Evolutionary conservation across 2,329 filamentous ascomycete genomes (phyloP).

Genomic region (Alternaria metachromatica): DNA sequence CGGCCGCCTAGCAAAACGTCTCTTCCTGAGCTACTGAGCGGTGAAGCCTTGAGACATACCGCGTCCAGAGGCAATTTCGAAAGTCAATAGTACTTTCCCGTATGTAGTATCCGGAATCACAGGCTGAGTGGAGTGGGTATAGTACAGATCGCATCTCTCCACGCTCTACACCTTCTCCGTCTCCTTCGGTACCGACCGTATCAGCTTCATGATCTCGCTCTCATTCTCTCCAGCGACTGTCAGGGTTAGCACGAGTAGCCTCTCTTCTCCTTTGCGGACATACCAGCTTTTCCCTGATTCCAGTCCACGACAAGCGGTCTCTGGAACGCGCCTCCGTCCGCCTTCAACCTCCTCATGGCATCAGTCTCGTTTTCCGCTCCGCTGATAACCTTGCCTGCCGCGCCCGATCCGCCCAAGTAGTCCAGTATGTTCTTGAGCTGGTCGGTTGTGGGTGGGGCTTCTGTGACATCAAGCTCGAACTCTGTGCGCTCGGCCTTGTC

Average conservation of each 20-base stretch:
- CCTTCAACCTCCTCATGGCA: conserved; percentile 79
- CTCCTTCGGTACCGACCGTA: conserved; percentile 65
- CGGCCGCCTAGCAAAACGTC: conserved; percentile 16
- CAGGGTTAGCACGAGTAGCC: conserved; percentile 11
- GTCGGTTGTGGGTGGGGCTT: conserved; percentile 78
- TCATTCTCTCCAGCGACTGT: conserved; percentile 75
- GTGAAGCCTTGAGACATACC: neutral
- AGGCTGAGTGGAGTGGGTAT: conserved; percentile 2
- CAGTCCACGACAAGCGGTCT: conserved; percentile 91
- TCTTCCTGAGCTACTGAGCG: conserved; percentile 5
- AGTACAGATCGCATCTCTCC: conserved; percentile 8
- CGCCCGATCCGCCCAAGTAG: conserved; percentile 69
- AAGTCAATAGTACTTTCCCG: neutral
- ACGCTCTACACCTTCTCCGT: conserved; percentile 23
- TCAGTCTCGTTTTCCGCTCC: conserved; percentile 78
- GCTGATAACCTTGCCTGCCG: conserved; percentile 70
- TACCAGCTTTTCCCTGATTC: conserved; percentile 83
- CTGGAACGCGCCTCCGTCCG: conserved; percentile 71
- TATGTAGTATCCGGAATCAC: neutral
- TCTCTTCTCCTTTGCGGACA: conserved; percentile 14
- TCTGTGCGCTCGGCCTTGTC: conserved; percentile 66
- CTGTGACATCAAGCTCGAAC: conserved; percentile 87
- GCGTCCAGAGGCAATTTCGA: neutral
- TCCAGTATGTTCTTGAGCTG: conserved; percentile 85
- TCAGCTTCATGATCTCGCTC: conserved; percentile 85